Evolutionary conservation across 768 basidiomycete genomes (phyloP).

Genomic region (Auriscalpium microsporum): DNA sequence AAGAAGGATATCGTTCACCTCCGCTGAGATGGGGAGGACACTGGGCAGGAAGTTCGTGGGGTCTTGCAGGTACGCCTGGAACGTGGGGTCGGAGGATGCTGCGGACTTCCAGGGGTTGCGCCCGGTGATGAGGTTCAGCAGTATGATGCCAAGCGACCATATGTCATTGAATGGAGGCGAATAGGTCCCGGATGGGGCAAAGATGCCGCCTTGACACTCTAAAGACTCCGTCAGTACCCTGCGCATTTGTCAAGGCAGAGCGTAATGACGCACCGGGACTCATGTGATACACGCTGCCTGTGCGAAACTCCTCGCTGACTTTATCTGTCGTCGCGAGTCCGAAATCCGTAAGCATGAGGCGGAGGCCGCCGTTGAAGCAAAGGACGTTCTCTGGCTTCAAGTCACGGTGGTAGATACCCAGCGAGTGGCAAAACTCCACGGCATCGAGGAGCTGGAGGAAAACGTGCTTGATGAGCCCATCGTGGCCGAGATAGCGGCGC

Average conservation of each 20-base stretch:
- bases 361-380: constrained; percentile 69
- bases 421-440: constrained; percentile 84
- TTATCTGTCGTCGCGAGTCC: constrained; percentile 87
- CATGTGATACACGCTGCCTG: constrained; percentile 98
- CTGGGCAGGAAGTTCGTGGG: constrained; percentile 73
- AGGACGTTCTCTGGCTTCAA: constrained; percentile 96
- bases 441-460: constrained; percentile 93
- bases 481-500: constrained; percentile 75
- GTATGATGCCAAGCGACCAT: constrained; percentile 94
- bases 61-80: constrained; percentile 76
- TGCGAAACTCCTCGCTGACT: constrained; percentile 81
- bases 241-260: constrained; percentile 4
- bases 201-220: constrained; percentile 85
- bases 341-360: constrained; percentile 88
- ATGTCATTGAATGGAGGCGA: constrained; percentile 86
- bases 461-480: constrained; percentile 76
- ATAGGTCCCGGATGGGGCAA: constrained; percentile 60
- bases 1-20: constrained; percentile 26
- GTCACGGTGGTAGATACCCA: constrained; percentile 93
- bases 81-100: constrained; percentile 73
- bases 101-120: constrained; percentile 97
- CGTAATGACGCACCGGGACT: constrained; percentile 62
- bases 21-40: constrained; percentile 30
- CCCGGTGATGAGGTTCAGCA: constrained; percentile 91
- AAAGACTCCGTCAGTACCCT: constrained; percentile 18